phyloP scores from a whole-genome alignment of 1,139 yeast species.

The Suhomyces kunorum region DNA sequence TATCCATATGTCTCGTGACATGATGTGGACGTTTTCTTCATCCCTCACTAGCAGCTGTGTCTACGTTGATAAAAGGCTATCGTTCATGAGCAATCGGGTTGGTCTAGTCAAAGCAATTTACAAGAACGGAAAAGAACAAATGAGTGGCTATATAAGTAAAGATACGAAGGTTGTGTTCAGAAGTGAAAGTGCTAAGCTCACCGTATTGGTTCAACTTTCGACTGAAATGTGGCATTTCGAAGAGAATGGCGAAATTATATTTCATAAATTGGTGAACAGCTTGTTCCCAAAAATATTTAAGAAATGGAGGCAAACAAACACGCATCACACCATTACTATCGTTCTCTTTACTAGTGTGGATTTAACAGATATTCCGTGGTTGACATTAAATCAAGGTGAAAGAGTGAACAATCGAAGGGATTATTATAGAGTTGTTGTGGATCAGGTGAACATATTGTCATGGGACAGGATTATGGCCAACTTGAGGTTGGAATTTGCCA shows the following conservation, averaged over 20 bases:
- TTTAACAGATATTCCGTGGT: constrained; percentile 57
- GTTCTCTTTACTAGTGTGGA: constrained; percentile 86
- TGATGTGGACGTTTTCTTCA: constrained; percentile 86
- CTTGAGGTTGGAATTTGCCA: constrained; percentile 79
- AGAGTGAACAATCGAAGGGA: constrained; percentile 69
- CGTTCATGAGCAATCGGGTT: constrained; percentile 59
- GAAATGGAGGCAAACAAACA: constrained; percentile 81
- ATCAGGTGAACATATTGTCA: constrained; percentile 80
- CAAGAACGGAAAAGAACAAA: constrained; percentile 65
- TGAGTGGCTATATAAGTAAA: constrained; percentile 66
- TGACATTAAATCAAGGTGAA: constrained; percentile 67
- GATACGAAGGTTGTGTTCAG: constrained; percentile 81
- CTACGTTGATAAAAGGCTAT: constrained; percentile 63
- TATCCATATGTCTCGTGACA: constrained; percentile 80
- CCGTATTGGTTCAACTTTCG: constrained; percentile 84
- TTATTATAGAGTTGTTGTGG: constrained; percentile 91
- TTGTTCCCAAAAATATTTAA: constrained; percentile 86
- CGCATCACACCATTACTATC: constrained; percentile 89
- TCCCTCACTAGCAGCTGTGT: constrained; percentile 63
- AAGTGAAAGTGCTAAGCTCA: constrained; percentile 84
- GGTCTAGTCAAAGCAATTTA: constrained; percentile 69
- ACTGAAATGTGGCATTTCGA: constrained; percentile 99
- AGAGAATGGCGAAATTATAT: constrained; percentile 92
- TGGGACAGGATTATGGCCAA: constrained; percentile 95
- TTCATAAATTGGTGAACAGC: constrained; percentile 88